Conservation (phyloP, 129 eudicot genomes). For the Cynara cardunculus region DNA sequence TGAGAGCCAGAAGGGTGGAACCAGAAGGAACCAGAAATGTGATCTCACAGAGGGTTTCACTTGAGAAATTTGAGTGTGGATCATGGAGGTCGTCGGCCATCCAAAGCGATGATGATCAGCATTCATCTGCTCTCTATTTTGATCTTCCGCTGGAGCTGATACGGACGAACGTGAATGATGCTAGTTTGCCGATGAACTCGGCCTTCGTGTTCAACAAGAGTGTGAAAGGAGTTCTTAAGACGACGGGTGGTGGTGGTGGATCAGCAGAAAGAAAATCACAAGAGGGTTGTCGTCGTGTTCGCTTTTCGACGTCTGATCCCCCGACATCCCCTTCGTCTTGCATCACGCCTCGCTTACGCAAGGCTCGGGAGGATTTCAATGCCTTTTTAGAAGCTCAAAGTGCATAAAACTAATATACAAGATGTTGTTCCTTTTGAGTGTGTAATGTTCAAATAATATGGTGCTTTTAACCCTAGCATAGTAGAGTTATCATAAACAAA, state of each 20-base stretch:
- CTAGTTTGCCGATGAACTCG: conserved; percentile 56
- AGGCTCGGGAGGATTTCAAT: conserved; percentile 64
- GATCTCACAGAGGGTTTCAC: conserved; percentile 60
- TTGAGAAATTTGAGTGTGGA: conserved; percentile 86
- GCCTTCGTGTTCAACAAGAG: conserved; percentile 71
- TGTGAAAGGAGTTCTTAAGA: conserved; percentile 52
- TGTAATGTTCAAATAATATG: neutral
- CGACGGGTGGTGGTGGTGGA: conserved; percentile 17
- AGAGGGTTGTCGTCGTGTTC: conserved; percentile 58
- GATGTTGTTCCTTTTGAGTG: conserved; percentile 7
- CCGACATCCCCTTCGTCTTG: conserved; percentile 36
- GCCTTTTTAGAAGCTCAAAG: conserved; percentile 85
- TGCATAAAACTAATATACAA: conserved; percentile 23
- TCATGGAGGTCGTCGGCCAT: conserved; percentile 70
- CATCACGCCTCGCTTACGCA: conserved; percentile 51
- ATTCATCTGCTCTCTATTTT: conserved; percentile 49
- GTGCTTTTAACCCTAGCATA: neutral
- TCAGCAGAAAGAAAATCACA: conserved; percentile 29
- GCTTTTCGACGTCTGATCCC: conserved; percentile 55
- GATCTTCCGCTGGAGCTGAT: conserved; percentile 90
- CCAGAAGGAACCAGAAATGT: conserved; percentile 13
- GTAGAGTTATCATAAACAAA: neutral
- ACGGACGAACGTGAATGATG: conserved; percentile 51
- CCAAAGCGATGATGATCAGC: conserved; percentile 37
- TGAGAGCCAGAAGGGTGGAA: conserved; percentile 42